Conservation (phyloP, 2,329 filamentous ascomycete species). For the Fusarium fracticaudum region DNA sequence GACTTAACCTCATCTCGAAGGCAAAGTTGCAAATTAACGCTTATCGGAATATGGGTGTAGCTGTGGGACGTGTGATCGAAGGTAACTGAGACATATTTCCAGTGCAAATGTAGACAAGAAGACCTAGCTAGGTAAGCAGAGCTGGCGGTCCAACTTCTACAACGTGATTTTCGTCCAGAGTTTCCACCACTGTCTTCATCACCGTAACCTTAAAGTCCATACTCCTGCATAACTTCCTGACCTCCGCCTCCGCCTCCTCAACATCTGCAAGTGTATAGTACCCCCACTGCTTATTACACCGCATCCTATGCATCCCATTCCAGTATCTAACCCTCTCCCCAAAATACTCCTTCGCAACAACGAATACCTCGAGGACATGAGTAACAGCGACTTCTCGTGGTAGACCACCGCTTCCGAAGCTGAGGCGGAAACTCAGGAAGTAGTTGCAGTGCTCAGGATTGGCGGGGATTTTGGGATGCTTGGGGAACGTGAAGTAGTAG, state of each 20-base stretch:
- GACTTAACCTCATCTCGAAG: neutral
- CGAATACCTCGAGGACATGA: neutral
- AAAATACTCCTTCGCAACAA: neutral
- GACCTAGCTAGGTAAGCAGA: neutral
- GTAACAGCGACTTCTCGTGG: neutral
- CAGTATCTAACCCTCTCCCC: neutral
- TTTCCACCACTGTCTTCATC: neutral
- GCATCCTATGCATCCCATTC: neutral
- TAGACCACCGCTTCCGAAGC: neutral
- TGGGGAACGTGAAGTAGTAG: neutral
- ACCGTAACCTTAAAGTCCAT: neutral
- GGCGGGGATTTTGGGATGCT: neutral
- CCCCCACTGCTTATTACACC: neutral
- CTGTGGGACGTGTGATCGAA: neutral
- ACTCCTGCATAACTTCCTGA: neutral
- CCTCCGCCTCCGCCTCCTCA: neutral
- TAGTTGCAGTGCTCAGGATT: neutral
- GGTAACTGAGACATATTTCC: neutral
- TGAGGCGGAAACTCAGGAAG: neutral
- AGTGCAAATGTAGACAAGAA: too few relatives aligned
- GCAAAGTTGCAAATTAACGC: fast-evolving
- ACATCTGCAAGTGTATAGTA: neutral
- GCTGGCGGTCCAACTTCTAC: neutral
- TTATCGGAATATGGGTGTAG: neutral
- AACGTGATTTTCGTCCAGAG: neutral